Evolutionary conservation across 768 basidiomycete species (phyloP).

Genomic region (Mycena sanguinolenta): DNA sequence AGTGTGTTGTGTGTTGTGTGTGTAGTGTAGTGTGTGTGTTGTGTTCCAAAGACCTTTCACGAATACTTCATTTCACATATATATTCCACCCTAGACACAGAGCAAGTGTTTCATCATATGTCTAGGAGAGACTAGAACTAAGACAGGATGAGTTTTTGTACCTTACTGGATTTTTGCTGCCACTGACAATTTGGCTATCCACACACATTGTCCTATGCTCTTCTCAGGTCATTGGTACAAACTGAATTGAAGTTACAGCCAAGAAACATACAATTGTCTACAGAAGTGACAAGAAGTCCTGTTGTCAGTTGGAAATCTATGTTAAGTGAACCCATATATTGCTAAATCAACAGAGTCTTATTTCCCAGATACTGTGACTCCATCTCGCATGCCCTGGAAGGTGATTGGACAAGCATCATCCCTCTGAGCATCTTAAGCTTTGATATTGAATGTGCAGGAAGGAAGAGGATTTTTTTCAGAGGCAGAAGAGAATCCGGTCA

Average conservation of each 20-base stretch:
- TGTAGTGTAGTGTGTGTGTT: too few species aligned
- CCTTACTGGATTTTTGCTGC: slow-evolving; percentile 30
- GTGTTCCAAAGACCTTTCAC: too few species aligned
- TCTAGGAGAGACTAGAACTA: too few species aligned
- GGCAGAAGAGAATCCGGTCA: slow-evolving; percentile 90
- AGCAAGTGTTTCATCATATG: too few species aligned
- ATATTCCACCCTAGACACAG: too few species aligned
- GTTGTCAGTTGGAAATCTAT: slow-evolving; percentile 90
- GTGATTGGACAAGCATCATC: slow-evolving; percentile 91
- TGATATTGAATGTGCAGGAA: slow-evolving; percentile 98
- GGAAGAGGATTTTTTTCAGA: slow-evolving; percentile 99
- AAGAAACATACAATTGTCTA: slow-evolving; percentile 81
- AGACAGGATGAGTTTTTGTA: slow-evolving; percentile 78
- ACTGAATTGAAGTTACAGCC: slow-evolving; percentile 95
- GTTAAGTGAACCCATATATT: slow-evolving; percentile 66
- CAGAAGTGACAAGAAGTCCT: slow-evolving; percentile 72
- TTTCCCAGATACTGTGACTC: slow-evolving; percentile 80
- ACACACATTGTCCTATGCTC: slow-evolving; percentile 62
- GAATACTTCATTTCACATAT: too few species aligned
- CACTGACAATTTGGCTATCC: slow-evolving; percentile 42
- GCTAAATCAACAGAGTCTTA: slow-evolving; percentile 15
- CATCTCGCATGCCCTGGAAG: slow-evolving; percentile 93
- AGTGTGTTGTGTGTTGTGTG: too few species aligned
- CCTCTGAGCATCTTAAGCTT: slow-evolving; percentile 96
- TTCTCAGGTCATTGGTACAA: slow-evolving; percentile 93